Base-by-base conservation (phyloP, 805 yeast species). In the Metschnikowia baotianmanensis region DNA sequence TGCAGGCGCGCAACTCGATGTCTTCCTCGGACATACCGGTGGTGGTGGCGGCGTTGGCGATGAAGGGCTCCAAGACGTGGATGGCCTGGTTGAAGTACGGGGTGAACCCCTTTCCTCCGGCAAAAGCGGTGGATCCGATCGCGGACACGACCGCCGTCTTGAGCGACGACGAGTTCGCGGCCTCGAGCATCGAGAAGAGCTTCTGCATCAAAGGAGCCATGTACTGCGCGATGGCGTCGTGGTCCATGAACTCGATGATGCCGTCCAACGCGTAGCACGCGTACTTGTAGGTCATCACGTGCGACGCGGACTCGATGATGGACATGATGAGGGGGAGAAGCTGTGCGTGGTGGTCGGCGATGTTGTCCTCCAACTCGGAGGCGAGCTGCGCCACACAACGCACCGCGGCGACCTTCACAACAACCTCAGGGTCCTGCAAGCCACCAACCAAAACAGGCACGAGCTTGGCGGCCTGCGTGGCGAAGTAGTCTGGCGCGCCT, bases 71-170 rank as follows among this genome's bases (percentile, higher is more conserved):
- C 55, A 93, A 75, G 48, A 76, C 78, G 61, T 82, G 81, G 53
- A 91, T 80, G 37, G 96, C 85, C 48, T 80, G 77, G 58, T 80
- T 78, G 65, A 91, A 91, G 71, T 77, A 93, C 45, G 98, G 97
- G 45, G 76, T 71, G 67, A 86, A 93, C 28, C 85, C 76, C 55
- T 82, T 82, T 65, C 97, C 96, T 31, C 96, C 80, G 42, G 98
- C 96, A 59, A 83, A 89, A 21, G 99, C 98, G 45, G 96, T 87
- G 28, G 98, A 90, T 41, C 98, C 98, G 61, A 93, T 86, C 28
- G 97, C 96, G 39, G 96, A 86, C 45, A 93, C 96, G 58, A 86
- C 82, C 45, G 87, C 86, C 35, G 86, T 69, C 62, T 81, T 83
- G 58, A 86, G 72, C 12, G 95, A 78, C 17, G 90, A 83, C 26